Evolutionary conservation across 2,329 filamentous ascomycete species (phyloP).

Genomic region (Knoxdaviesia proteae): DNA sequence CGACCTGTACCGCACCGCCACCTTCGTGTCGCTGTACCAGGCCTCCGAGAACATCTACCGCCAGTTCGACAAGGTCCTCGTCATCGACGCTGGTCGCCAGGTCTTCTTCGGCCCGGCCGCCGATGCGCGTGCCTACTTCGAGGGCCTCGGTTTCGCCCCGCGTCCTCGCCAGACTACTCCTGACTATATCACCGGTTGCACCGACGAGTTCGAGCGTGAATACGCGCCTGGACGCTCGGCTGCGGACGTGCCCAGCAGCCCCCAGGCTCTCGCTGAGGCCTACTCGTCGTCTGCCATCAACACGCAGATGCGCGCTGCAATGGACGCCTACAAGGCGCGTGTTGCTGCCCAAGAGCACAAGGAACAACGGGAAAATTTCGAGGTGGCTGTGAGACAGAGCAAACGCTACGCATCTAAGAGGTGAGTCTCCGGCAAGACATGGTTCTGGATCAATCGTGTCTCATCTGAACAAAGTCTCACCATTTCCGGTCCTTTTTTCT

Average conservation of each 20-base stretch:
- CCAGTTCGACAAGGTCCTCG: conserved; percentile 67
- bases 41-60: conserved; percentile 65
- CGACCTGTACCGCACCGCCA: conserved; percentile 64
- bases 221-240: conserved; percentile 47
- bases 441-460: too few species aligned
- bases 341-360: conserved; percentile 44
- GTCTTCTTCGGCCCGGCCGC: conserved; percentile 53
- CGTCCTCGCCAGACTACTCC: conserved; percentile 62
- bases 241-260: conserved; percentile 45
- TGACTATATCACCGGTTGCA: conserved; percentile 66
- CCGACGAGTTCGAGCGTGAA: conserved; percentile 63
- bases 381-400: conserved; percentile 51
- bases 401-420: conserved; percentile 57
- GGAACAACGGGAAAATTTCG: conserved; percentile 44
- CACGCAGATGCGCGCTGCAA: conserved; percentile 38
- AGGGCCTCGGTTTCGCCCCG: conserved; percentile 51
- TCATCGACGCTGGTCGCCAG: conserved; percentile 56
- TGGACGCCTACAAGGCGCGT: conserved; percentile 43
- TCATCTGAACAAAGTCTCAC: background rate
- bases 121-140: conserved; percentile 55
- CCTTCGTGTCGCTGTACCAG: conserved; percentile 73
- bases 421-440: background rate
- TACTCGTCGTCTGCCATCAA: conserved; percentile 46
- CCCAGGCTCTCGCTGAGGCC: conserved; percentile 45
- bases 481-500: background rate